phyloP scores from a whole-genome alignment of 163 green algal species.

The Chloromonas sp. region DNA sequence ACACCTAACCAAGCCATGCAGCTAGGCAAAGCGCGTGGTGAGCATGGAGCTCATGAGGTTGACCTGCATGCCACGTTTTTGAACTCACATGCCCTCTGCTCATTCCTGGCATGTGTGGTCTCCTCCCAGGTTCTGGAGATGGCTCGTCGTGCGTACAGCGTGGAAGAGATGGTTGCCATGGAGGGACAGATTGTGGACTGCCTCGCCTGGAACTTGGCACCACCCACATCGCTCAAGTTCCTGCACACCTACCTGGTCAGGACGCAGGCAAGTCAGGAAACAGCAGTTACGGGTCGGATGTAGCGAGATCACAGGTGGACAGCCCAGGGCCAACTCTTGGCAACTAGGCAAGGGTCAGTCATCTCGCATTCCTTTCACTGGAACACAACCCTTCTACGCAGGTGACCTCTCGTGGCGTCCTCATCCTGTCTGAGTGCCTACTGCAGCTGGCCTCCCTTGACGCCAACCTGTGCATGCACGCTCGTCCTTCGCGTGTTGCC shows the following conservation, averaged over 20 bases:
- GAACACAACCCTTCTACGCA: not conserved
- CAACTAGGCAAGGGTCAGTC: too few relatives aligned
- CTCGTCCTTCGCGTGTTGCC: not conserved
- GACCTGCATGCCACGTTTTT: too few relatives aligned
- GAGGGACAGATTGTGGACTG: not conserved
- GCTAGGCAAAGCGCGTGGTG: too few relatives aligned
- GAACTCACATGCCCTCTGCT: too few relatives aligned
- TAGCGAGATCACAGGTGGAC: not conserved
- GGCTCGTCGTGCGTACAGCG: not conserved
- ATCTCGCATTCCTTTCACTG: too few relatives aligned
- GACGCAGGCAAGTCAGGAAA: not conserved
- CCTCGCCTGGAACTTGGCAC: not conserved
- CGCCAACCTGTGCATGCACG: not conserved
- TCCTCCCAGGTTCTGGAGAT: too few relatives aligned
- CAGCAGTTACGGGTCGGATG: not conserved
- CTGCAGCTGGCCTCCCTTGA: not conserved
- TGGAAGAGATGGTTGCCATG: not conserved
- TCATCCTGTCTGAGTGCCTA: not conserved
- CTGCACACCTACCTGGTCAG: not conserved
- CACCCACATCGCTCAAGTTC: not conserved
- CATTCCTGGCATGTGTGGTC: too few relatives aligned
- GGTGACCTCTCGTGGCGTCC: not conserved
- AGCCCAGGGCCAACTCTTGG: too few relatives aligned
- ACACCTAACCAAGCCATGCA: too few relatives aligned
- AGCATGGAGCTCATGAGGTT: too few relatives aligned